phyloP scores from a whole-genome alignment of 164 flowering plant genomes.

The Vitis rotundifolia region DNA sequence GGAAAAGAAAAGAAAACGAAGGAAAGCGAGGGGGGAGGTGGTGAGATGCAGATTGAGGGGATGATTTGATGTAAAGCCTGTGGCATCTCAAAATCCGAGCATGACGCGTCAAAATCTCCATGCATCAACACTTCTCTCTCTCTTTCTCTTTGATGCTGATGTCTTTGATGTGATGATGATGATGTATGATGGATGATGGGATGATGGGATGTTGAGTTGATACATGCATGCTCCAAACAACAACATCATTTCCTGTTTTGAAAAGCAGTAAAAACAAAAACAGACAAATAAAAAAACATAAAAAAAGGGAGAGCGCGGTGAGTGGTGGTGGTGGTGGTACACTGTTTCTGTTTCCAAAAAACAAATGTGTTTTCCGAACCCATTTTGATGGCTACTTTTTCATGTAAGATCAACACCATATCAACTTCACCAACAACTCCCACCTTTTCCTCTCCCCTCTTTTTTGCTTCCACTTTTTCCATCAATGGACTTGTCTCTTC shows the following conservation, averaged over 20 bases:
- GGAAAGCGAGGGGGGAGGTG: conserved; percentile 7
- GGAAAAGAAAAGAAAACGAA: conserved; percentile 1
- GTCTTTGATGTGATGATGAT: not conserved
- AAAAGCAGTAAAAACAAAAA: too few relatives aligned
- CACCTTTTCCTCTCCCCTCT: too few relatives aligned
- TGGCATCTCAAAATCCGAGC: conserved; percentile 50
- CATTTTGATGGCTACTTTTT: too few relatives aligned
- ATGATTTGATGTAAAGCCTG: conserved; percentile 58
- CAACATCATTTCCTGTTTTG: conserved; percentile 20
- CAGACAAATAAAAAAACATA: too few relatives aligned
- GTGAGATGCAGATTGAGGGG: conserved; percentile 37
- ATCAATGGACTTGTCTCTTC: too few relatives aligned
- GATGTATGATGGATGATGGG: conserved; percentile 25
- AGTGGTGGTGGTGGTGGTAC: too few relatives aligned
- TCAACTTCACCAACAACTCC: too few relatives aligned
- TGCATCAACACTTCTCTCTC: conserved; percentile 24
- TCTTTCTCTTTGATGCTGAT: conserved; percentile 30
- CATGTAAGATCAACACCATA: too few relatives aligned
- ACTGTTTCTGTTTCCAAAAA: too few relatives aligned
- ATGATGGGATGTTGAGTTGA: conserved; percentile 39
- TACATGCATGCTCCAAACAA: conserved; percentile 29
- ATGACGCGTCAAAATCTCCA: conserved; percentile 52
- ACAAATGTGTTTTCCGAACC: too few relatives aligned
- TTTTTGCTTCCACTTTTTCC: too few relatives aligned
- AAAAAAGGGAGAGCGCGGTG: too few relatives aligned